A percentile compares a stretch with the other conserved stretches of the same genome.
Evolutionary conservation across 1,284 basidiomycete genomes (phyloP).

Genomic region (Phenoliferia sp.): DNA sequence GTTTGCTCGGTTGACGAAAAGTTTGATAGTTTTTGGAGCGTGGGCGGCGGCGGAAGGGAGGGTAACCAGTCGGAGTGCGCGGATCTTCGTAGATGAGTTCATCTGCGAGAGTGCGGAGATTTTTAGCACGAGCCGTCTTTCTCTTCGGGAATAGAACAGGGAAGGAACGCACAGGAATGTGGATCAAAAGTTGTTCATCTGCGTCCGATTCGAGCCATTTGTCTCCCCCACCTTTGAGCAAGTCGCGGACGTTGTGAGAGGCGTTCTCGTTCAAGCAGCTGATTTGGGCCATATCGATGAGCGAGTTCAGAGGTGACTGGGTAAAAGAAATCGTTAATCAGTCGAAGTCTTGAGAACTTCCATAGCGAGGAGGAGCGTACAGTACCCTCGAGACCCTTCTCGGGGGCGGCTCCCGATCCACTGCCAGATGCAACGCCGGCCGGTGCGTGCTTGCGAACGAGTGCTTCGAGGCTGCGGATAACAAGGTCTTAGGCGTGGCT

Average conservation of each 20-base stretch:
- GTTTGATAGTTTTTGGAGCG: conserved; percentile 32
- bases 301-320: conserved; percentile 27
- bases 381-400: conserved; percentile 35
- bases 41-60: conserved; percentile 9
- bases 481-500: no score
- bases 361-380: conserved; percentile 12
- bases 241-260: conserved; percentile 26
- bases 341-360: neutral
- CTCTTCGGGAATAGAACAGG: neutral
- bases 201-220: conserved; percentile 35
- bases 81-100: conserved; percentile 30
- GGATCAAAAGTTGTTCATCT: conserved; percentile 36
- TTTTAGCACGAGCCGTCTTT: no score
- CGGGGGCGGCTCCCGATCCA: conserved; percentile 5
- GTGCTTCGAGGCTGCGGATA: conserved; percentile 12
- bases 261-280: conserved; percentile 34
- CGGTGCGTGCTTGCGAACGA: conserved; percentile 32
- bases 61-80: conserved; percentile 33
- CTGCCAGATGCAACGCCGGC: conserved; percentile 4
- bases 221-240: conserved; percentile 27
- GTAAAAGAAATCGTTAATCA: neutral
- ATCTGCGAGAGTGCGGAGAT: neutral
- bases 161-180: conserved; percentile 23
- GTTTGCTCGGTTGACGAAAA: conserved; percentile 31
- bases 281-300: conserved; percentile 31